Evolutionary conservation across 768 basidiomycete genomes (phyloP).

Genomic region (Naganishia kalamii): DNA sequence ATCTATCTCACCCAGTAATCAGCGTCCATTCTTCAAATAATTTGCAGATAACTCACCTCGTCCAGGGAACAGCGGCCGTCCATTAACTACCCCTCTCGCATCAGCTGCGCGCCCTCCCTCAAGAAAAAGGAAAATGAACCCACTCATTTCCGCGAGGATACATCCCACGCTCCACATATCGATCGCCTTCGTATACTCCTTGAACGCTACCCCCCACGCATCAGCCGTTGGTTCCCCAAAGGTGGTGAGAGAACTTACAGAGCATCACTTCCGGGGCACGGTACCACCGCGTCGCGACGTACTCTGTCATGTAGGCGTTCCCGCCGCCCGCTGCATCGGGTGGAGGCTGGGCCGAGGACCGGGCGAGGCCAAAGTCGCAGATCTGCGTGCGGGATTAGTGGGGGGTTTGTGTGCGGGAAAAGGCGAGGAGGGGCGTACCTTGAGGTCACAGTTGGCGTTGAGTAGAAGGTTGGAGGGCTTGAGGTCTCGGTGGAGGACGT

Average conservation of each 20-base stretch:
- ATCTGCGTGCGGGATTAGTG: constrained; percentile 28
- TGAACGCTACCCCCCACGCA: constrained; percentile 35
- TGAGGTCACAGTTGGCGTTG: constrained; percentile 50
- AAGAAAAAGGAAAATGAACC: constrained; percentile 14
- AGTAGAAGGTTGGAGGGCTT: constrained; percentile 49
- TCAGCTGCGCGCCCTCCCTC: constrained; percentile 25
- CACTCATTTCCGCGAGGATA: constrained; percentile 41
- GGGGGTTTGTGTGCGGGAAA: not conserved
- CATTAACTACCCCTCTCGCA: constrained; percentile 81
- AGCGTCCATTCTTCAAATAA: not conserved
- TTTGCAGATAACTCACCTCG: constrained; percentile 55
- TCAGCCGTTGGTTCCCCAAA: not conserved
- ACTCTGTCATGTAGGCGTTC: constrained; percentile 73
- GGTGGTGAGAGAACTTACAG: constrained; percentile 30
- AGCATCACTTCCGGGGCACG: constrained; percentile 53
- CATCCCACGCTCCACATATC: constrained; percentile 50
- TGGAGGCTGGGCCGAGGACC: constrained; percentile 46
- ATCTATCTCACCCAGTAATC: constrained; percentile 21
- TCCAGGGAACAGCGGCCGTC: constrained; percentile 93
- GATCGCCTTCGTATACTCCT: constrained; percentile 52
- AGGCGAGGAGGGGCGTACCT: constrained; percentile 27
- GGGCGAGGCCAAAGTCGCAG: constrained; percentile 87
- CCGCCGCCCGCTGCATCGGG: constrained; percentile 49
- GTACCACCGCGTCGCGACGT: constrained; percentile 83
- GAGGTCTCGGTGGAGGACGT: constrained; percentile 59